Base-by-base conservation (phyloP, 768 basidiomycete genomes). In the Tricholomella constricta region DNA sequence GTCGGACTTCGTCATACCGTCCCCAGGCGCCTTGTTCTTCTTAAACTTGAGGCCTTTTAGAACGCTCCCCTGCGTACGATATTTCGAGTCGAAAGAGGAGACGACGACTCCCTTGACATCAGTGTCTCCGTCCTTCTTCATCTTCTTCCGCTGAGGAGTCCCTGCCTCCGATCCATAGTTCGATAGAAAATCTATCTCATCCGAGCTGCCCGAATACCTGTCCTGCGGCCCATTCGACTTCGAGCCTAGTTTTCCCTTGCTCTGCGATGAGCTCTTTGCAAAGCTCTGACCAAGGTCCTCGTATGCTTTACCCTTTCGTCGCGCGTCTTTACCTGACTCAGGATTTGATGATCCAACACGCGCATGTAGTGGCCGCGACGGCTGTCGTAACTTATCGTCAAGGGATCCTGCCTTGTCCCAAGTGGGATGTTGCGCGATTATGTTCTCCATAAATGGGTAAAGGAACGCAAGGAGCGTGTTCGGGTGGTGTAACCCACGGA, bases 31-130 rank as follows among this genome's bases (percentile, higher is more conserved):
- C 51, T 67, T 74, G 22, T 63, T 76, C 61, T 62, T 78, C 12
- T 55, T 74, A 56, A 75, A 78, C 54, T 67, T 73, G 23, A 71
- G 51, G 5, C 8, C 36, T 46, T 67, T 66, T 25, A 61, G 35
- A 15, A 48, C 54, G 22, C 37, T 45, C 19, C 49, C n/a, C n/a
- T 36, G n/a, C 17, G 7, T 6, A 12, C 4, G 3, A 19, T 46
- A 23, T 52, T 34, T 34, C 36, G 25, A 10, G 12, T 45, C 8
- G 40, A n/a, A 15, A 45, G 34, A 23, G 41, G 41, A 42, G n/a
- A n/a, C 4, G 45, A 7, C 23, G 26, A 35, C 26, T 10, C 56
- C 40, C 15, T 52, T 45, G 20, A 34, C 45, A 15, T 58, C 52
- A 12, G 15, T 29, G 22, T 31, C 37, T 29, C 23, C 17, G 22